Conservation (phyloP, 495 filamentous ascomycete genomes). For the Daldinia childiae region DNA sequence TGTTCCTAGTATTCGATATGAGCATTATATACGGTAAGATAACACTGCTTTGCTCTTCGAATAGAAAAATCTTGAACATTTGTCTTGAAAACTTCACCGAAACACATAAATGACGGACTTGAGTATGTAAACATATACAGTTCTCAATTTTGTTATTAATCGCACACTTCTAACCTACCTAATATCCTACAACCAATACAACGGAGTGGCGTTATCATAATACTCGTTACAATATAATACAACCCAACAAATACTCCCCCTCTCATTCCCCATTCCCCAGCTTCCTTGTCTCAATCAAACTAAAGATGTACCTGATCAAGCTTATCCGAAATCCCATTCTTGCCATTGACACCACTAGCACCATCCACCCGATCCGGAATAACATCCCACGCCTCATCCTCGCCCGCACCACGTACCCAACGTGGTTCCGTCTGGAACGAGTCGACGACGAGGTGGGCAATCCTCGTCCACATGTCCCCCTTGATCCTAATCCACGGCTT, state of each 20-base stretch:
- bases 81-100: too few species aligned
- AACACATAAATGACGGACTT: too few species aligned
- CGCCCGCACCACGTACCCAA: conserved; percentile 67
- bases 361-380: conserved; percentile 15
- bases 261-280: too few species aligned
- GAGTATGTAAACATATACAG: too few species aligned
- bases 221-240: conserved; percentile 12
- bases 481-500: conserved; percentile 64
- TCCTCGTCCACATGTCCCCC: conserved; percentile 72
- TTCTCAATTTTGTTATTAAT: not conserved
- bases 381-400: conserved; percentile 66
- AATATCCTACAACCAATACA: not conserved
- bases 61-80: too few species aligned
- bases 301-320: conserved; percentile 25
- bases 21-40: too few species aligned
- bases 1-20: too few species aligned
- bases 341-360: not conserved
- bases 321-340: conserved; percentile 15
- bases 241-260: not conserved
- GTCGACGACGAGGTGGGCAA: conserved; percentile 72
- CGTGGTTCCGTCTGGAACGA: conserved; percentile 55
- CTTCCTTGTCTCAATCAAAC: not conserved
- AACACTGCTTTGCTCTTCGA: too few species aligned
- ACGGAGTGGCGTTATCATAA: conserved; percentile 2
- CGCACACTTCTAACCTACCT: not conserved